These are phyloP conservation scores for Alternaria consortialis DNA, from an alignment of 2,329 filamentous ascomycete species.

Conservation along the genomic window DNA sequence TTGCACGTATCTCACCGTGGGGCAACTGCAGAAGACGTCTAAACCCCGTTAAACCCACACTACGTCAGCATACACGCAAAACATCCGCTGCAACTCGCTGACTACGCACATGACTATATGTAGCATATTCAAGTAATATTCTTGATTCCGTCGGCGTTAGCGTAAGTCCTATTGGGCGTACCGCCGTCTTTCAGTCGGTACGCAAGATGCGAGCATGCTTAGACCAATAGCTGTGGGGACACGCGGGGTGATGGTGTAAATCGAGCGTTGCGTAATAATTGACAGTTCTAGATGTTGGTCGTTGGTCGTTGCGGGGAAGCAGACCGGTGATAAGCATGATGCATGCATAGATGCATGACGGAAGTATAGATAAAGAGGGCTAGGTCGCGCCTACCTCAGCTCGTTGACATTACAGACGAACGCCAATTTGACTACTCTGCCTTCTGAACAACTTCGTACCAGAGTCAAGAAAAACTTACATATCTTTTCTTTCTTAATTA, in stretches of 20 bases:
- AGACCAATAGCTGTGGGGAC: not conserved
- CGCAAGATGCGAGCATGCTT: not conserved
- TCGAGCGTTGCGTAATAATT: not conserved
- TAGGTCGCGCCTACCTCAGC: not conserved
- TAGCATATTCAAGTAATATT: not conserved
- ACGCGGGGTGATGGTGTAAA: not conserved
- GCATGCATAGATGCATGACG: not conserved
- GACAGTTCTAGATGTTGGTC: not conserved
- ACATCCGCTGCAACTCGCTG: not conserved
- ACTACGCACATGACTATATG: not conserved
- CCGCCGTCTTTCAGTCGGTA: not conserved
- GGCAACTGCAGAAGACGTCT: not conserved
- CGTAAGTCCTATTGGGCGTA: not conserved
- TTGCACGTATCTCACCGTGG: not conserved
- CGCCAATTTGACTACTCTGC: not conserved
- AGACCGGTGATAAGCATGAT: conserved; percentile 6
- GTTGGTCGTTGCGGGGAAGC: not conserved
- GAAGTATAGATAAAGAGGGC: not conserved
- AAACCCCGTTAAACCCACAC: not conserved
- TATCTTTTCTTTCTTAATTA: not conserved
- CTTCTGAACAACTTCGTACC: not conserved
- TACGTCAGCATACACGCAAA: not conserved
- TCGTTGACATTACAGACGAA: conserved; percentile 7
- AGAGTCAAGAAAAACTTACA: not conserved
- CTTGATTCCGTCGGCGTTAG: not conserved